phyloP scores from a whole-genome alignment of 805 yeast genomes.

The Kluyveromyces aestuarii region DNA sequence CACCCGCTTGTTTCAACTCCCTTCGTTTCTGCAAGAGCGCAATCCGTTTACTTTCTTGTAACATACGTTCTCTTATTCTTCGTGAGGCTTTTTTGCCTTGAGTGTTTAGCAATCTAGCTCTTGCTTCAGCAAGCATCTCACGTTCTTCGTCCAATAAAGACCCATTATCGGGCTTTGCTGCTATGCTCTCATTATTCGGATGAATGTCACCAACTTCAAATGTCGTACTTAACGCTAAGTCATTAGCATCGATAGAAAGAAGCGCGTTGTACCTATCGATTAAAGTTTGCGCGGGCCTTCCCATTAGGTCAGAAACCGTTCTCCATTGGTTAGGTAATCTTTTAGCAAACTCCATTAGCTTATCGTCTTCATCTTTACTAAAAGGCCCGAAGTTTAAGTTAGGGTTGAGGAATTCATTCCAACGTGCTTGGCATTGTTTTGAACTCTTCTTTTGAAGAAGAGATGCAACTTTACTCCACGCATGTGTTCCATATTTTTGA shows the following conservation, averaged over 20 bases:
- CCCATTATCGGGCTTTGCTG: slow-evolving; percentile 73
- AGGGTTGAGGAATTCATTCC: slow-evolving; percentile 87
- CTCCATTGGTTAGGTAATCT: slow-evolving; percentile 91
- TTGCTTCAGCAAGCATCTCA: slow-evolving; percentile 92
- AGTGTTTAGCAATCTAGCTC: slow-evolving; percentile 83
- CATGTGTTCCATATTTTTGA: slow-evolving; percentile 85
- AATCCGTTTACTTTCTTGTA: slow-evolving; percentile 68
- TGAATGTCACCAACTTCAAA: slow-evolving; percentile 49
- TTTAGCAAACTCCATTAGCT: slow-evolving; percentile 54
- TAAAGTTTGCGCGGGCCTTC: slow-evolving; percentile 81
- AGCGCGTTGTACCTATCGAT: slow-evolving; percentile 74
- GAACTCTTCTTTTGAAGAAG: slow-evolving; percentile 79
- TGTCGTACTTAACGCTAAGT: slow-evolving; percentile 24
- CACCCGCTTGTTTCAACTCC: slow-evolving; percentile 74
- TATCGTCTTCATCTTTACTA: slow-evolving; percentile 69
- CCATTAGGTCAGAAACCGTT: slow-evolving; percentile 70
- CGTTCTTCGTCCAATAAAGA: slow-evolving; percentile 80
- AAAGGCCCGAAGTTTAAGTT: slow-evolving; percentile 54
- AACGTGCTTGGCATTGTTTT: slow-evolving; percentile 83
- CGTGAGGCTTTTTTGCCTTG: slow-evolving; percentile 93
- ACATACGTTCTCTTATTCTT: slow-evolving; percentile 74
- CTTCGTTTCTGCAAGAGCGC: slow-evolving; percentile 73
- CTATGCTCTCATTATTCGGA: slow-evolving; percentile 63
- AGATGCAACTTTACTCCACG: slow-evolving; percentile 91
- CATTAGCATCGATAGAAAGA: slow-evolving; percentile 36